phyloP scores from a whole-genome alignment of 2,329 filamentous ascomycete species.

The Aspergillus jensenii region DNA sequence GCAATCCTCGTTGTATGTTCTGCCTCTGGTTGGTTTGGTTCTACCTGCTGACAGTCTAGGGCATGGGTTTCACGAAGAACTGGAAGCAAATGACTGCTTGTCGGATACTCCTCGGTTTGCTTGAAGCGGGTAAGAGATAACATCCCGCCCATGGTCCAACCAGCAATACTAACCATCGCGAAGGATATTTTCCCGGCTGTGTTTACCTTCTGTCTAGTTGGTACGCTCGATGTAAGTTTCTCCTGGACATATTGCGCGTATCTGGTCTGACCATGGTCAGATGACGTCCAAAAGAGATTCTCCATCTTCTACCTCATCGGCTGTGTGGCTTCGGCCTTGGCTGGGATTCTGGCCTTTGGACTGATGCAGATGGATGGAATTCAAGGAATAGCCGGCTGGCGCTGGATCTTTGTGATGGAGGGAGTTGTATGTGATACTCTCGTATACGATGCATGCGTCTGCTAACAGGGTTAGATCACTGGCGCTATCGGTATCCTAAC shows the following conservation, averaged over 20 bases:
- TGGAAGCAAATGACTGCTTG: constrained; percentile 27
- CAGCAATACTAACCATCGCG: constrained; percentile 61
- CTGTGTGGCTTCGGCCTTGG: constrained; percentile 48
- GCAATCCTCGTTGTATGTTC: constrained; percentile 27
- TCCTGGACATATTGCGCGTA: neutral
- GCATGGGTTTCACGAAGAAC: constrained; percentile 31
- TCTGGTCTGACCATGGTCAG: constrained; percentile 11
- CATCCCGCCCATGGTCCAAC: neutral
- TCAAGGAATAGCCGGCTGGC: constrained; percentile 47
- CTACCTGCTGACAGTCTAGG: constrained; percentile 18
- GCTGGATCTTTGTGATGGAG: constrained; percentile 59
- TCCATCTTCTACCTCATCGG: constrained; percentile 53
- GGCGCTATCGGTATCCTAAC: constrained; percentile 28
- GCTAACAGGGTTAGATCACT: constrained; percentile 21
- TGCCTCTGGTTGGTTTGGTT: neutral
- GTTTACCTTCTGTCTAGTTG: constrained; percentile 73
- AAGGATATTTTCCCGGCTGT: constrained; percentile 66
- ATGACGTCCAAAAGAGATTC: constrained; percentile 35
- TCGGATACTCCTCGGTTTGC: constrained; percentile 27
- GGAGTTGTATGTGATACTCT: constrained; percentile 35
- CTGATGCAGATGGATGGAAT: constrained; percentile 45
- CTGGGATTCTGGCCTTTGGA: constrained; percentile 48
- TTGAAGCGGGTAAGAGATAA: constrained; percentile 24
- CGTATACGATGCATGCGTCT: neutral
- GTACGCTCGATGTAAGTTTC: constrained; percentile 54